Evolutionary conservation across 352 stramenopile genomes (phyloP), one percentile per base, ranked within the genome.

Genomic region (Plasmopara viticola): DNA sequence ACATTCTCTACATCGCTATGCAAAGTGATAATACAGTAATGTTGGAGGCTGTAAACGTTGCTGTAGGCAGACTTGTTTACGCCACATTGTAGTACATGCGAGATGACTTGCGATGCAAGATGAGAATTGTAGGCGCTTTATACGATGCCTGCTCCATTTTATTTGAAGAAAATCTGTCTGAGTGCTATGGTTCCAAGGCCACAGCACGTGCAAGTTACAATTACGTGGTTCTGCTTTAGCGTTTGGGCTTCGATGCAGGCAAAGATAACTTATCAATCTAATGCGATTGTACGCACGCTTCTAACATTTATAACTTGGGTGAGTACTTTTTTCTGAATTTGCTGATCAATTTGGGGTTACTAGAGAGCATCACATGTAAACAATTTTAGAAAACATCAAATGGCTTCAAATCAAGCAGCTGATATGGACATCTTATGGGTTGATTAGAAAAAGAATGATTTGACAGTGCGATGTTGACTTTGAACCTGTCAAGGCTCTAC

Each of bases 31-130:
- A 9, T 61, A 44, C 14, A 50, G 42, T 6, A 51, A 50, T 18
- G 50, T 64, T 18, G 53, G 60, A 18, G 51, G 58, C 50, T 70
- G 58, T 41, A 72, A 78, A n/a, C n/a, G n/a, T n/a, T 52, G 53
- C 90, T 59, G 69, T 90, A 35, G 81, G 81, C 29, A 81, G 84
- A 0, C 76, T 94, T 55, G 90, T 94, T 50, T 94, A 94, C 64
- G 78, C 84, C 31, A 75, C 82, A 34, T 62, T 94, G 48, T 79
- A 89, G 51, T 94, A 94, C 60, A 86, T 94, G 47, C 67, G 74
- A 17, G 78, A 90, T 52, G 70, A 85, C 44, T 58, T 94, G 7
- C 33, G 14, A 72, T 60, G 18, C 56, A 92, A 43, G 63, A 90
- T 47, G 84, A 94, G n/a, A 44, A 66, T 77, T 15, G 62, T 90